Conservation (phyloP, 805 yeast genomes). For the Spathaspora arborariae region DNA sequence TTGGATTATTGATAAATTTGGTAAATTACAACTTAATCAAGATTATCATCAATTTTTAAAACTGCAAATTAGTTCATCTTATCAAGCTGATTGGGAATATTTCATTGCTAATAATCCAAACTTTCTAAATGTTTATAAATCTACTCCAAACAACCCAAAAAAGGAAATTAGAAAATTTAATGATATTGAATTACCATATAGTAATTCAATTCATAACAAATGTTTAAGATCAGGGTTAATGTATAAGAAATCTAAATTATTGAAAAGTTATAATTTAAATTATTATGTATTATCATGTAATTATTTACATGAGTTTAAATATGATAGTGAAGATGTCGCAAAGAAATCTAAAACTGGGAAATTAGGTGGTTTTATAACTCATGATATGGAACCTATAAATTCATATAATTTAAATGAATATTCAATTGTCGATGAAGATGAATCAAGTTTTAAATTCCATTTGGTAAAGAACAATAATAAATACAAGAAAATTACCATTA, state of each 20-base stretch:
- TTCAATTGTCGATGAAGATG: constrained; percentile 23
- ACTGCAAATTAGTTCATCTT: constrained; percentile 20
- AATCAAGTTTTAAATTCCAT: constrained; percentile 30
- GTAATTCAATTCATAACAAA: constrained; percentile 35
- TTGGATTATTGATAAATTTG: constrained; percentile 29
- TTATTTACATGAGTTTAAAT: constrained; percentile 40
- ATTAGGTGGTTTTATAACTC: constrained; percentile 38
- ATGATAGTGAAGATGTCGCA: constrained; percentile 20
- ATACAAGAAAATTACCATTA: constrained; percentile 35
- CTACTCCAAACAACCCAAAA: constrained; percentile 45
- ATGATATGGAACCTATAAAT: constrained; percentile 36
- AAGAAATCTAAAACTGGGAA: constrained; percentile 13
- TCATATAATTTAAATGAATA: constrained; percentile 41
- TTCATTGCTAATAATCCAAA: constrained; percentile 41
- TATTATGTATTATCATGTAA: constrained; percentile 41
- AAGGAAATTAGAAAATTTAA: constrained; percentile 44
- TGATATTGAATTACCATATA: constrained; percentile 28
- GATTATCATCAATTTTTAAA: constrained; percentile 23
- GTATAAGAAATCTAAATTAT: constrained; percentile 38
- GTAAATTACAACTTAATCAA: constrained; percentile 20
- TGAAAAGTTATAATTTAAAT: constrained; percentile 35
- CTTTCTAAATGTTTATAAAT: constrained; percentile 48
- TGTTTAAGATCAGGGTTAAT: constrained; percentile 38
- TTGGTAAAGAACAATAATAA: constrained; percentile 24
- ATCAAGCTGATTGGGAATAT: constrained; percentile 35